phyloP scores from a whole-genome alignment of 2,329 filamentous ascomycete species.

The Conoideocrella luteorostrata region DNA sequence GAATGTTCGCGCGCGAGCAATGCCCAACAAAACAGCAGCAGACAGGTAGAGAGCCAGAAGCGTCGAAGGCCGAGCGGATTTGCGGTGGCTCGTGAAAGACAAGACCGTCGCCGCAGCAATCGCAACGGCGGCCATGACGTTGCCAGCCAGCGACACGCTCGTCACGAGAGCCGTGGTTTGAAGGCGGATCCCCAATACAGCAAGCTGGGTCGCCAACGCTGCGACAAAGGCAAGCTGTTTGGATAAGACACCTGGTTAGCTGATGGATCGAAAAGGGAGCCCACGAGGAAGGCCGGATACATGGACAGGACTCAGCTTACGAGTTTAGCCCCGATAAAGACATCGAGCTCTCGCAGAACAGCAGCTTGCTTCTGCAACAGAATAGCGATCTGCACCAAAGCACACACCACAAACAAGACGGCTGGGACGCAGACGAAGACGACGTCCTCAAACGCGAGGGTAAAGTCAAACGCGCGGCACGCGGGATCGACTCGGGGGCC shows the following conservation, averaged over 20 bases:
- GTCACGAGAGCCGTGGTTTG: conserved; percentile 8
- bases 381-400: conserved; percentile 3
- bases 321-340: no score
- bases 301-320: no score
- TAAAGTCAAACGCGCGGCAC: conserved; percentile 22
- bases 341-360: no score
- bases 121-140: conserved; percentile 13
- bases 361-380: conserved; percentile 3
- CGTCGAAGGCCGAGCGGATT: conserved; percentile 18
- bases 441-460: conserved; percentile 21
- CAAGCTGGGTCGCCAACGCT: conserved; percentile 9
- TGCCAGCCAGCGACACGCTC: conserved; percentile 13
- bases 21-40: conserved; percentile 10
- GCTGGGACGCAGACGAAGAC: conserved; percentile 16
- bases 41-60: conserved; percentile 18
- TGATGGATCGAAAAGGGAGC: conserved; percentile 8
- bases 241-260: conserved; percentile 9
- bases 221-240: neutral
- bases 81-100: conserved; percentile 15
- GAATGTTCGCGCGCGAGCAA: conserved; percentile 14
- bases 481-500: conserved; percentile 16
- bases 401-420: conserved; percentile 14
- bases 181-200: conserved; percentile 13
- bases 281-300: no score
- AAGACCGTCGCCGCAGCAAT: conserved; percentile 10